A percentile compares a stretch with the other conserved stretches of the same genome.
phyloP scores from a whole-genome alignment of 805 yeast species.

The Spathaspora passalidarum region DNA sequence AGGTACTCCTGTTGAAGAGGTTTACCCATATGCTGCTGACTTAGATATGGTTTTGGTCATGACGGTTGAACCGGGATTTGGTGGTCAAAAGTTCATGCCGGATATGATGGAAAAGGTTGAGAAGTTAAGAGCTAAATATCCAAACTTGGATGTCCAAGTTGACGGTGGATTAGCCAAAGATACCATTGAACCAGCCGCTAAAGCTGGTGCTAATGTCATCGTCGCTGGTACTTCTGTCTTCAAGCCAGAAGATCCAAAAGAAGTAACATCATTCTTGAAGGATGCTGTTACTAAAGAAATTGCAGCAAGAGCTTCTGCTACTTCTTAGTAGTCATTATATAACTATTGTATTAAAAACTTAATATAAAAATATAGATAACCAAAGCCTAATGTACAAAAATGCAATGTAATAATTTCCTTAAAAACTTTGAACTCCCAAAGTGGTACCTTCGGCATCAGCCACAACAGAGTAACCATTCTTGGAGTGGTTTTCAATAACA shows the following conservation, averaged over 20 bases:
- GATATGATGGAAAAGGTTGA: constrained; percentile 96
- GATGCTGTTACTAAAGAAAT: constrained; percentile 53
- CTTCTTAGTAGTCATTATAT: background rate
- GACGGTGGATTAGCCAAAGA: constrained; percentile 94
- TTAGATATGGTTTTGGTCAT: constrained; percentile 94
- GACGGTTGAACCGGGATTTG: constrained; percentile 99
- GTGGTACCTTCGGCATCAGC: constrained; percentile 75
- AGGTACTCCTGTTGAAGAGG: constrained; percentile 80
- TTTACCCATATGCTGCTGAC: constrained; percentile 68
- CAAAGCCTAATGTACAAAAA: constrained; percentile 3
- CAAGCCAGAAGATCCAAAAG: constrained; percentile 75
- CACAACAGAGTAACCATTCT: constrained; percentile 42
- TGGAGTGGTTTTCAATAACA: constrained; percentile 58
- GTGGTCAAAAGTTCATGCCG: constrained; percentile 94
- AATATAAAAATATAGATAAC: background rate
- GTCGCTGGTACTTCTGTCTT: constrained; percentile 97
- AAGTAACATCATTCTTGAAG: constrained; percentile 69
- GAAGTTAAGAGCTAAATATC: constrained; percentile 66
- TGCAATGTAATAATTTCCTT: constrained; percentile 10
- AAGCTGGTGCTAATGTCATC: constrained; percentile 96
- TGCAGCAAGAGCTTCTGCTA: constrained; percentile 39
- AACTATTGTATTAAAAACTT: background rate
- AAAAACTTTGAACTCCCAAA: constrained; percentile 68
- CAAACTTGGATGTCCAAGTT: constrained; percentile 84
- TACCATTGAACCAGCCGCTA: constrained; percentile 84